Base-by-base conservation (phyloP, 2,329 filamentous ascomycete genomes). In the Microsporum ferrugineum region DNA sequence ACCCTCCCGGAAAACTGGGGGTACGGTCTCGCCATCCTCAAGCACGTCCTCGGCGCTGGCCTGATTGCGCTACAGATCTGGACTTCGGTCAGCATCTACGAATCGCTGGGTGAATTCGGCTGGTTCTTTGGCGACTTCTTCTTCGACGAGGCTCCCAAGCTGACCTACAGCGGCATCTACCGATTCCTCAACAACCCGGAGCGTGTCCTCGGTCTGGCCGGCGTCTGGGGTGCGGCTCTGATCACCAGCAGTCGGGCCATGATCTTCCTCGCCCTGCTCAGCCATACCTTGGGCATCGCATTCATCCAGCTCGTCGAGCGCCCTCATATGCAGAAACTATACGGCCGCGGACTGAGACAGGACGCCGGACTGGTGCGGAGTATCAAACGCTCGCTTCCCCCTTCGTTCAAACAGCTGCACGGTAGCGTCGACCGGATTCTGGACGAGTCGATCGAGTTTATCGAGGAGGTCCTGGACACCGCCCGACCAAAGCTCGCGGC, bases 121-220 rank as follows among this genome's bases (percentile, higher is more conserved):
- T 99, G 92, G 92, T 97, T 97, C 79, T 97, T 91, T 70, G 94
- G 94, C 17, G 94, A 99, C 72, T 99, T 97, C 79, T 97, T 99
- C 80, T 96, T 94, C 71, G 90, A 96, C 64, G 87, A 89, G 53
- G 84, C 86, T 8, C 87, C 87, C 10, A 95, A 94, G 75, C 80
- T 97, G 64, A 97, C 89, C 0, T 99, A 99, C 75, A 91, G 88
- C 67, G 95, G 92, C 64, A 99, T 99, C 69, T 99, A 99, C 74
- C 90, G 94, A 56, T 99, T 95, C 76, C 80, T 99, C 66, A 99
- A 99, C 77, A 99, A 97, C 70, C 94, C 94, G 0, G 94, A 99
- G 74, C 87, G 92, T 61, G 86, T 97, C 43, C 87, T 99, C 65
- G 94, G 94, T 33, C 86, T 95, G 3, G 92, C 92, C 17, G 94